A percentile compares a stretch with the other conserved stretches of the same genome.
These are phyloP conservation scores for Rhizopogon vinicolor DNA, from an alignment of 768 basidiomycete genomes.

Conservation along the genomic window DNA sequence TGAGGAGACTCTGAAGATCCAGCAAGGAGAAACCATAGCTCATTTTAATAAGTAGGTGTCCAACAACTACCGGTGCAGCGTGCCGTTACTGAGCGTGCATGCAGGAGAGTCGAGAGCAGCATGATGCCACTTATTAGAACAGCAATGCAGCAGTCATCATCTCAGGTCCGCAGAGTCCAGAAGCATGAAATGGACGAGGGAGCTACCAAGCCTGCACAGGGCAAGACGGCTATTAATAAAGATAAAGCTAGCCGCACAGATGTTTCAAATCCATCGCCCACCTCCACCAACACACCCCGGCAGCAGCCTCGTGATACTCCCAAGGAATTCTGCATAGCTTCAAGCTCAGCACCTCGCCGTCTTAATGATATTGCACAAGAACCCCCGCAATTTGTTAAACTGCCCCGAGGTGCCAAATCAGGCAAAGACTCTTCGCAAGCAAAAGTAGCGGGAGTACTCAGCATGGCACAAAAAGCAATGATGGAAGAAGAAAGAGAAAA, in stretches of 20 bases:
- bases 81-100: constrained; percentile 8
- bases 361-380: constrained; percentile 70
- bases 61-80: neutral
- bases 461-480: constrained; percentile 73
- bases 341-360: constrained; percentile 55
- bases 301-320: constrained; percentile 10
- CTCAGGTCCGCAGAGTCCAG: constrained; percentile 42
- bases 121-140: constrained; percentile 61
- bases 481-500: constrained; percentile 74
- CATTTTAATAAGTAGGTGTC: constrained; percentile 68
- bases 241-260: constrained; percentile 1
- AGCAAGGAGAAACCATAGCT: constrained; percentile 65
- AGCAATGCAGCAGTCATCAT: constrained; percentile 55
- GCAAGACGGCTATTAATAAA: constrained; percentile 13
- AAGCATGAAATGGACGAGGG: constrained; percentile 25
- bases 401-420: constrained; percentile 42
- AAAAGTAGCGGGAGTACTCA: constrained; percentile 43
- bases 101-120: constrained; percentile 68
- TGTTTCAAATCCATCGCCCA: constrained; percentile 10
- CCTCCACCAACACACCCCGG: constrained; percentile 7
- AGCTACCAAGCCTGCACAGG: constrained; percentile 11
- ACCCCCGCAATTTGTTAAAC: constrained; percentile 56
- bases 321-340: constrained; percentile 46
- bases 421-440: constrained; percentile 22
- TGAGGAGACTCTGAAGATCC: constrained; percentile 39